Conservation (phyloP, 2,329 filamentous ascomycete species). For the Lasiodiplodia theobromae region DNA sequence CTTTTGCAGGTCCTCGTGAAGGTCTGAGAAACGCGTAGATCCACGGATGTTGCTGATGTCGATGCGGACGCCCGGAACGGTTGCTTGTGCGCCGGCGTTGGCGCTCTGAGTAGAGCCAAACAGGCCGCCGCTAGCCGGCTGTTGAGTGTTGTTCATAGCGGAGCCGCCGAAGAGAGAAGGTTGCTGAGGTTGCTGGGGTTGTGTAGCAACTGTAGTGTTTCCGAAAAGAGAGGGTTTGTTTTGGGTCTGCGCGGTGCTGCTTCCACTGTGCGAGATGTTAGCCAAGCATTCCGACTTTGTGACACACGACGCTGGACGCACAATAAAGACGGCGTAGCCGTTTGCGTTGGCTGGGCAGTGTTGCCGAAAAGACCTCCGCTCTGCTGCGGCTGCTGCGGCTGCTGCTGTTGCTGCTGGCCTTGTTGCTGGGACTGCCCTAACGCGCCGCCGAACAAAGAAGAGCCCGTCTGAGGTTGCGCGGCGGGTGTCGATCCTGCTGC, state of each 20-base stretch:
- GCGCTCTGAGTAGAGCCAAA: constrained; percentile 14
- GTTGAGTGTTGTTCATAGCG: constrained; percentile 39
- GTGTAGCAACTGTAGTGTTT: constrained; percentile 37
- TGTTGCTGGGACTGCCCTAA: constrained; percentile 41
- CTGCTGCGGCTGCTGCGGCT: constrained; percentile 33
- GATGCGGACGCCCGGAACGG: constrained; percentile 29
- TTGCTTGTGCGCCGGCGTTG: constrained; percentile 11
- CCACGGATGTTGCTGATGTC: constrained; percentile 63
- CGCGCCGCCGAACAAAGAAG: constrained; percentile 45
- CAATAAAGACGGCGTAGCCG: constrained; percentile 46
- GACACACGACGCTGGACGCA: constrained; percentile 44
- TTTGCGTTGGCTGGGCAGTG: constrained; percentile 36
- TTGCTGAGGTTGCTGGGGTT: constrained; percentile 36
- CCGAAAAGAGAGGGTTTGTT: constrained; percentile 42
- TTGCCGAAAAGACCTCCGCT: constrained; percentile 44
- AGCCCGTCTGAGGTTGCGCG: constrained; percentile 35
- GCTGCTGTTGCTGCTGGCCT: constrained; percentile 34
- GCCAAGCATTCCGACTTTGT: constrained; percentile 35
- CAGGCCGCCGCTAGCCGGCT: constrained; percentile 18
- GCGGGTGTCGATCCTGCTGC: constrained; percentile 34
- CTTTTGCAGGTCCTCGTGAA: constrained; percentile 80
- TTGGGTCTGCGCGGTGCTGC: constrained; percentile 43
- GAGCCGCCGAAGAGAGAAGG: constrained; percentile 41
- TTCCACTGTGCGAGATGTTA: constrained; percentile 44
- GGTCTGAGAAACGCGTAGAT: constrained; percentile 90